Evolutionary conservation across 148 eudicot species (phyloP), one percentile per base, ranked within the genome.

Genomic region (Beta vulgaris): DNA sequence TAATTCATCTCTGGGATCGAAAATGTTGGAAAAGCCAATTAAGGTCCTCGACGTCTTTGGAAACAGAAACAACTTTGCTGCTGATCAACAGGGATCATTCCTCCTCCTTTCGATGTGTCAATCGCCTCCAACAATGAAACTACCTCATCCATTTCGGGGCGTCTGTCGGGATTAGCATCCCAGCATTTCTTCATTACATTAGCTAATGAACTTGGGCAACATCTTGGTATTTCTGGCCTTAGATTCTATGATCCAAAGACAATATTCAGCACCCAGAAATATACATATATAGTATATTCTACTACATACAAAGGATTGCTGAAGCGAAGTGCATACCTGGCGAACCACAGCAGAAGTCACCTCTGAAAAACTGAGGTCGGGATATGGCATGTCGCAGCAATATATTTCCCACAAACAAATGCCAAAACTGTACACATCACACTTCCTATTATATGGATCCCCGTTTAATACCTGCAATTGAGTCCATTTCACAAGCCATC

Each of bases 371-470:
- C 97, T 94, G 36, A 94, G 98, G 82, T 94, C 93, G 0, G 98
- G 98, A 83, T 94, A 94, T n/a, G 98, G 98, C 98, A 94, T 94
- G 83, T 90, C 98, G 7, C 98, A 94, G 80, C 98, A 94, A 74
- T 91, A 94, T 73, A 92, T 85, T 75, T 91, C 98, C 97, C 98
- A 94, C 62, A 94, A 79, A 75, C 98, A 95, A 74, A 95, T 95
- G 77, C 92, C 98, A 78, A 92, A 95, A 66, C 98, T 95, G 83
- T 95, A 95, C 63, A 95, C 97, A 43, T 95, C 98, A 49, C 98
- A 95, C 76, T 92, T 95, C 74, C 98, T 83, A 68, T 94, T 94
- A 76, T 94, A 94, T 18, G 98, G 96, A 65, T 85, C 91, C 48
- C 98, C 97, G 73, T 95, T 92, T 18, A 95, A 85, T 78, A 95